Evolutionary conservation across 345 rosid species (phyloP), one percentile per base, ranked within the genome.

Genomic region (Euclidium syriacum): DNA sequence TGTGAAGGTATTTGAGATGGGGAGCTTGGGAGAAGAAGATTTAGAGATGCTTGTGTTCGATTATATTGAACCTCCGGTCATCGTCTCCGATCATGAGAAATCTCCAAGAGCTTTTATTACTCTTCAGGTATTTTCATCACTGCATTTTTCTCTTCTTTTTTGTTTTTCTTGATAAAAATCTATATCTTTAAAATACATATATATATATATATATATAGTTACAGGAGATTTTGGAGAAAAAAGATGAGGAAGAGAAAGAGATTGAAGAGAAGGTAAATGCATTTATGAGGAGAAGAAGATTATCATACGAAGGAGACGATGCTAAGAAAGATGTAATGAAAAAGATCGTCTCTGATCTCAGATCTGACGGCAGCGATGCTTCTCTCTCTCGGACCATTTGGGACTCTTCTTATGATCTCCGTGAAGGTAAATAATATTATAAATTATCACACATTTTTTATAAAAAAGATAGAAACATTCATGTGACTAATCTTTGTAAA

Each of bases 41-140:
- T 40, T 75, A 24, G 81, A 26, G 39, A 77, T 75, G 56, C 76
- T 82, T 82, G 78, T 79, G 52, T 64, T 60, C 20, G 84, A 82
- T 58, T 82, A 73, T 52, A 65, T 71, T 15, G 87, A 82, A 57
- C 54, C 73, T 34, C 52, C 75, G 0, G 51, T 47, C 39, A 55
- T 9, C 17, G 6, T 29, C 52, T 39, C 52, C 32, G 36, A 55
- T 16, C 46, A 62, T 16, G 58, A 70, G 15, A 48, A 59, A 16
- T 63, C 82, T 49, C 16, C 58, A 9, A 56, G 60, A 41, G 18
- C 52, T 42, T 52, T 38, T 32, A 41, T 51, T 29, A 53, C 7
- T 50, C 78, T 82, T 40, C 52, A 71, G 84, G 84, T 77, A 7
- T 34, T 10, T 27, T 34, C 4, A 10, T 51, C 11, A 33, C 41